phyloP scores from a whole-genome alignment of 768 basidiomycete species.

The Suillus ampliporus region DNA sequence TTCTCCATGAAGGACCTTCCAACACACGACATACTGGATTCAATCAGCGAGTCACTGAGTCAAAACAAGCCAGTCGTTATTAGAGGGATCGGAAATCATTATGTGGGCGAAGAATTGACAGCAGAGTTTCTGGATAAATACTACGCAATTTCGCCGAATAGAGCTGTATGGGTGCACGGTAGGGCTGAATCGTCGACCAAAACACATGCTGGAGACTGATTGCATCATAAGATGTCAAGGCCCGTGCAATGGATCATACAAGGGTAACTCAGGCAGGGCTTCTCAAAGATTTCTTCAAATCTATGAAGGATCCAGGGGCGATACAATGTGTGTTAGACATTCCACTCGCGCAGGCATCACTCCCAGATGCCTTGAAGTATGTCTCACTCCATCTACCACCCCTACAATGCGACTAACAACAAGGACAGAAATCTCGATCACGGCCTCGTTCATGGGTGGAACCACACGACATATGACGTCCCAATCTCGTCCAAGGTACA shows the following conservation, averaged over 20 bases:
- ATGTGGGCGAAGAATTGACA: neutral
- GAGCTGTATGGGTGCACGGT: neutral
- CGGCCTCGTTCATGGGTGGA: neutral
- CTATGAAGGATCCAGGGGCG: neutral
- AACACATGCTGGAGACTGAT: neutral
- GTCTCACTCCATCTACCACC: neutral
- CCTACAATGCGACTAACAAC: rapidly evolving
- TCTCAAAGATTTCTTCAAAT: neutral
- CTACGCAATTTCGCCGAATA: neutral
- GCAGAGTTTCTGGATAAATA: neutral
- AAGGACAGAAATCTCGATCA: neutral
- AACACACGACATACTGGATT: neutral
- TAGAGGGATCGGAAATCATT: neutral
- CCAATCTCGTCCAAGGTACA: neutral
- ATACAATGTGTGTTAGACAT: neutral
- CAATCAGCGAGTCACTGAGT: neutral
- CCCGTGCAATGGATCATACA: neutral
- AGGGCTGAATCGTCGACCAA: neutral
- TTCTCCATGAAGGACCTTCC: neutral
- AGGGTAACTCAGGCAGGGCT: neutral
- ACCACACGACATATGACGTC: neutral
- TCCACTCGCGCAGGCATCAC: neutral
- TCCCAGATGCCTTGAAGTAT: neutral
- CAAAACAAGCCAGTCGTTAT: neutral
- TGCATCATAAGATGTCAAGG: neutral